A percentile compares a stretch with the other conserved stretches of the same genome.
phyloP scores from a whole-genome alignment of 2,329 filamentous ascomycete species.

The Spiromastix sp. region DNA sequence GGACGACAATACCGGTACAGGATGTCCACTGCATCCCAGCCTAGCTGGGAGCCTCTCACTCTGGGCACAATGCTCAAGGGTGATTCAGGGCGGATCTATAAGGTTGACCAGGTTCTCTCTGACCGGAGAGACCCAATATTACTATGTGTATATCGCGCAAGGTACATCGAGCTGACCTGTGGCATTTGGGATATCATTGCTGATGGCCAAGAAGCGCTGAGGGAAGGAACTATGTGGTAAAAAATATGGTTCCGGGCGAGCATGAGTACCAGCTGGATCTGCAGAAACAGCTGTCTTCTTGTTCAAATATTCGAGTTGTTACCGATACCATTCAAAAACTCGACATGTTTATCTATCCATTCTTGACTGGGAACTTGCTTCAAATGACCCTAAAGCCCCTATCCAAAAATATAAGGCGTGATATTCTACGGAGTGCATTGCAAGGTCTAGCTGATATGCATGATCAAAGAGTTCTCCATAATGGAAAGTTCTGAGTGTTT shows the following conservation, averaged over 20 bases:
- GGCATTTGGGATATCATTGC: neutral
- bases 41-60: constrained; percentile 4
- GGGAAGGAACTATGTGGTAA: constrained; percentile 9
- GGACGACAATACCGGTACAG: neutral
- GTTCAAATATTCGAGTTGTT: constrained; percentile 18
- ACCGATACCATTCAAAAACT: constrained; percentile 15
- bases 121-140: constrained; percentile 1
- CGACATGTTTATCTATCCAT: constrained; percentile 16
- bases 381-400: constrained; percentile 9
- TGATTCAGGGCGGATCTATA: constrained; percentile 6
- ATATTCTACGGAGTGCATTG: constrained; percentile 14
- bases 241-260: constrained; percentile 21
- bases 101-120: constrained; percentile 2
- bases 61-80: constrained; percentile 6
- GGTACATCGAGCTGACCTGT: neutral
- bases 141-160: constrained; percentile 1
- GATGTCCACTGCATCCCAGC: neutral
- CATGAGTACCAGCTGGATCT: constrained; percentile 21
- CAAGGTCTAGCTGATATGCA: constrained; percentile 24
- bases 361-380: constrained; percentile 13
- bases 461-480: constrained; percentile 23
- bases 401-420: constrained; percentile 8
- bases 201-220: constrained; percentile 4
- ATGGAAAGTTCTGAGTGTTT: constrained; percentile 14
- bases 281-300: constrained; percentile 16